These are phyloP conservation scores for Claviceps pusilla DNA, from an alignment of 2,329 filamentous ascomycete genomes.

Conservation along the genomic window DNA sequence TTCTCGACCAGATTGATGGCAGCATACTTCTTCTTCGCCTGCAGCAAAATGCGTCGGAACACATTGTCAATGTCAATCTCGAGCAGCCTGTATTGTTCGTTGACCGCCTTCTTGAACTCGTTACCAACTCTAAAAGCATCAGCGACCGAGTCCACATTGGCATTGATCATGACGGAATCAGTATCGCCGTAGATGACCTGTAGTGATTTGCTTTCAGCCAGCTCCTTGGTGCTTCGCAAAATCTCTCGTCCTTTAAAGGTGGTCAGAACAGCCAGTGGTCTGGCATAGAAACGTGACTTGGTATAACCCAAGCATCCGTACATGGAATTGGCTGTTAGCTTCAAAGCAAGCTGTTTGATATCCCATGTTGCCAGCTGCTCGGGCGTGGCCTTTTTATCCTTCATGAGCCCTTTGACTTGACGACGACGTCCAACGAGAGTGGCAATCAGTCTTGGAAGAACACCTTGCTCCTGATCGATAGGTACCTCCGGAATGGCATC, in stretches of 20 bases:
- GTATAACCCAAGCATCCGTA: constrained; percentile 96
- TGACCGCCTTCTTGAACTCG: constrained; percentile 90
- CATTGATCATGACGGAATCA: constrained; percentile 99
- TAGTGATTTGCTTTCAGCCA: constrained; percentile 79
- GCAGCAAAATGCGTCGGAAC: constrained; percentile 80
- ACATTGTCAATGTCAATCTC: constrained; percentile 98
- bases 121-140: constrained; percentile 83
- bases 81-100: constrained; percentile 78
- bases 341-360: constrained; percentile 91
- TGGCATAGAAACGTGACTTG: constrained; percentile 91
- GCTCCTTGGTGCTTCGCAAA: constrained; percentile 83
- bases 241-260: constrained; percentile 98
- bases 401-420: constrained; percentile 95
- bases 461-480: constrained; percentile 59
- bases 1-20: constrained; percentile 85
- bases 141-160: constrained; percentile 83
- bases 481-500: constrained; percentile 84
- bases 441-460: constrained; percentile 79
- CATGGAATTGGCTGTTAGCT: constrained; percentile 98
- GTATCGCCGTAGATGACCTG: constrained; percentile 98
- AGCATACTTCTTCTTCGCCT: constrained; percentile 99
- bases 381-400: constrained; percentile 69
- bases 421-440: constrained; percentile 78
- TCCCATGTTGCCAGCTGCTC: constrained; percentile 92
- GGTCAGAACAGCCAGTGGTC: constrained; percentile 85